Conservation (phyloP, 1,139 yeast genomes). For the Suhomyces panamericanus region DNA sequence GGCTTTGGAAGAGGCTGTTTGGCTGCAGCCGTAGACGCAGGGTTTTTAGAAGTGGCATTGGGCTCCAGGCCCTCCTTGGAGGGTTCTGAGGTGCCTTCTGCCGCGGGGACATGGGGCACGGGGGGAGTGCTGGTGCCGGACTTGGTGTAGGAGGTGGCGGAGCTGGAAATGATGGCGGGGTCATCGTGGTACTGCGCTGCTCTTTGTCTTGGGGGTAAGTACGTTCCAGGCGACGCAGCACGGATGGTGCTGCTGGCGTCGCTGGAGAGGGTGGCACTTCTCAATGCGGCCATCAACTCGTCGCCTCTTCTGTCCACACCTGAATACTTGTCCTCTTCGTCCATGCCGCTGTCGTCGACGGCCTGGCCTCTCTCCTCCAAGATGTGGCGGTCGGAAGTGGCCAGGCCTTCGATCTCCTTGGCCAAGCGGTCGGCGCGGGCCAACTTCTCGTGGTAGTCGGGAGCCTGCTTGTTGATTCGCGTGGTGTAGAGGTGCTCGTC, state of each 20-base stretch:
- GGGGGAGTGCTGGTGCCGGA: slow-evolving; percentile 1
- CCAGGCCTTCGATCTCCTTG: slow-evolving; percentile 72
- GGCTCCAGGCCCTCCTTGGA: background rate
- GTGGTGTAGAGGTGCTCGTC: slow-evolving; percentile 93
- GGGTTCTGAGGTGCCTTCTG: slow-evolving; percentile 5
- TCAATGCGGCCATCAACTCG: slow-evolving; percentile 64
- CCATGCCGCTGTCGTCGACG: slow-evolving; percentile 82
- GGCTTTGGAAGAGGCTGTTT: slow-evolving; percentile 25
- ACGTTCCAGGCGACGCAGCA: slow-evolving; percentile 32
- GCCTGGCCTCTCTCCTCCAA: slow-evolving; percentile 87
- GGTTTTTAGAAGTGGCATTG: background rate
- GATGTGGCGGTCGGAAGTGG: slow-evolving; percentile 71
- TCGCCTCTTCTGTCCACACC: slow-evolving; percentile 75
- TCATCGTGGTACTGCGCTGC: slow-evolving; percentile 66
- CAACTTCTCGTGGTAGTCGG: slow-evolving; percentile 67
- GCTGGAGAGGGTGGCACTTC: slow-evolving; percentile 29
- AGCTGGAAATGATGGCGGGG: slow-evolving; percentile 72
- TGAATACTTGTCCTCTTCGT: slow-evolving; percentile 95
- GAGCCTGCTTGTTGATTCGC: slow-evolving; percentile 68
- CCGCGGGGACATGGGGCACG: background rate
- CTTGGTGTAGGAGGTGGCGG: slow-evolving; percentile 29
- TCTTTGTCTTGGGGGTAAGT: slow-evolving; percentile 67
- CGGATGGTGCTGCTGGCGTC: slow-evolving; percentile 13
- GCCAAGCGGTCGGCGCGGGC: slow-evolving; percentile 79
- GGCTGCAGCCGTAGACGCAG: slow-evolving; percentile 2